A percentile compares a stretch with the other conserved stretches of the same genome.
phyloP scores from a whole-genome alignment of 805 yeast genomes.

The Ogataea henricii region DNA sequence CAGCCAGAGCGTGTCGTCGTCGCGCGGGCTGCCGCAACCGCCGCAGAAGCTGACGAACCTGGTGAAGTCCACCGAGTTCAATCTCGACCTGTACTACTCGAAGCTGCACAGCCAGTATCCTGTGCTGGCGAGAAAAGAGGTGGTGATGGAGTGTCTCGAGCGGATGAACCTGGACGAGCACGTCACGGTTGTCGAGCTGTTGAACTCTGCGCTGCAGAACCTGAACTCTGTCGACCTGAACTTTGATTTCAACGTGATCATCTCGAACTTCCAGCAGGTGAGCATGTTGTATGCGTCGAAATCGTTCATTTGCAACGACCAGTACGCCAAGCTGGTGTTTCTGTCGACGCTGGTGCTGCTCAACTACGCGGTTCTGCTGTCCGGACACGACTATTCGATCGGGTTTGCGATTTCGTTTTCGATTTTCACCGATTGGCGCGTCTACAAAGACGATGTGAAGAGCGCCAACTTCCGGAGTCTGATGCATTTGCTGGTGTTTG shows the following conservation, averaged over 20 bases:
- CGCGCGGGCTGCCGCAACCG: conserved; percentile 15
- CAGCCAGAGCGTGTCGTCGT: conserved; percentile 21
- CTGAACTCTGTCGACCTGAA: conserved; percentile 34
- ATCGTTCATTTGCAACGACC: conserved; percentile 31
- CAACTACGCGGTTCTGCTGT: conserved; percentile 57
- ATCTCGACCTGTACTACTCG: conserved; percentile 43
- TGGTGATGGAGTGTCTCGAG: conserved; percentile 30
- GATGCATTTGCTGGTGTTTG: conserved; percentile 49
- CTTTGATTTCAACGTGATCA: conserved; percentile 36
- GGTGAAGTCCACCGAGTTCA: conserved; percentile 33
- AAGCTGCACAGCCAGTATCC: conserved; percentile 49
- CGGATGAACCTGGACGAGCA: conserved; percentile 34
- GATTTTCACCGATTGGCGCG: conserved; percentile 58
- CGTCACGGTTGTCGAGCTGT: conserved; percentile 40
- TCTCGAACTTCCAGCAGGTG: conserved; percentile 38
- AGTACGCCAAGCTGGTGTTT: conserved; percentile 35
- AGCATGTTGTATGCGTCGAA: conserved; percentile 40
- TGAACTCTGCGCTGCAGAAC: conserved; percentile 42
- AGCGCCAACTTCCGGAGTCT: conserved; percentile 38
- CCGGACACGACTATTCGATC: conserved; percentile 61
- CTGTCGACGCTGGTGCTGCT: conserved; percentile 43
- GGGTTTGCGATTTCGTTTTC: conserved; percentile 56
- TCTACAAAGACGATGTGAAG: conserved; percentile 38
- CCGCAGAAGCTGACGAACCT: conserved; percentile 25
- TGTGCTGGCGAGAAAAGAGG: conserved; percentile 40